A percentile compares a stretch with the other conserved stretches of the same genome.
Conservation (phyloP, 805 yeast species). For the Tetrapisispora nanseiensis region DNA sequence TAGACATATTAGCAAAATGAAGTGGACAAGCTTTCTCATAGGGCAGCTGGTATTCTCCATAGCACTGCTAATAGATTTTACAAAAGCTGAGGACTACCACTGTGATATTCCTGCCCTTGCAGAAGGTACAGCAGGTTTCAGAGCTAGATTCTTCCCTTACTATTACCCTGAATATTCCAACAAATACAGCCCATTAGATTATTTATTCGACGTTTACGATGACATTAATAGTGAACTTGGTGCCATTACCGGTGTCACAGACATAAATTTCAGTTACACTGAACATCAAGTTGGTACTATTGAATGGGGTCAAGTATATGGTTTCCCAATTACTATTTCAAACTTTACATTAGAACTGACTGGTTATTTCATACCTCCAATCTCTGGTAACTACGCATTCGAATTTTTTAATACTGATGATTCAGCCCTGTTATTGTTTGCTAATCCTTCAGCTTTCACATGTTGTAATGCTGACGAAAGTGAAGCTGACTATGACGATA, state of each 20-base stretch:
- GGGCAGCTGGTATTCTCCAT: not conserved
- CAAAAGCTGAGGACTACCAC: not conserved
- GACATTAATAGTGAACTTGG: not conserved
- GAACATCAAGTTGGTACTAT: not conserved
- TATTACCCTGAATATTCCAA: not conserved
- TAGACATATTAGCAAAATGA: not conserved
- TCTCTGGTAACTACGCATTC: conserved; percentile 26
- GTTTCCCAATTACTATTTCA: conserved; percentile 9
- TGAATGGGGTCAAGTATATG: conserved; percentile 8
- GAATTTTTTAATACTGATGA: conserved; percentile 24
- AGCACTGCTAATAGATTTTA: not conserved
- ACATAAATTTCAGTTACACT: not conserved
- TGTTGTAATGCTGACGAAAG: conserved; percentile 24
- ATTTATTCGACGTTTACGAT: not conserved
- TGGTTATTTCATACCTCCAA: conserved; percentile 24
- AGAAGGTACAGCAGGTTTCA: conserved; percentile 1
- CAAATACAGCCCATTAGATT: not conserved
- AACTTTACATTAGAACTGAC: conserved; percentile 21
- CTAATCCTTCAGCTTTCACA: conserved; percentile 24
- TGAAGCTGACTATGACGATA: conserved; percentile 2
- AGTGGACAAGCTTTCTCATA: not conserved
- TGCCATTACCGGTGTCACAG: not conserved
- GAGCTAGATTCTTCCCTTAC: conserved; percentile 4
- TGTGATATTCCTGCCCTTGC: conserved; percentile 2
- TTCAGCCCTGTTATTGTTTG: conserved; percentile 25